Conservation (phyloP, 768 basidiomycete genomes). For the Paxillus involutus region DNA sequence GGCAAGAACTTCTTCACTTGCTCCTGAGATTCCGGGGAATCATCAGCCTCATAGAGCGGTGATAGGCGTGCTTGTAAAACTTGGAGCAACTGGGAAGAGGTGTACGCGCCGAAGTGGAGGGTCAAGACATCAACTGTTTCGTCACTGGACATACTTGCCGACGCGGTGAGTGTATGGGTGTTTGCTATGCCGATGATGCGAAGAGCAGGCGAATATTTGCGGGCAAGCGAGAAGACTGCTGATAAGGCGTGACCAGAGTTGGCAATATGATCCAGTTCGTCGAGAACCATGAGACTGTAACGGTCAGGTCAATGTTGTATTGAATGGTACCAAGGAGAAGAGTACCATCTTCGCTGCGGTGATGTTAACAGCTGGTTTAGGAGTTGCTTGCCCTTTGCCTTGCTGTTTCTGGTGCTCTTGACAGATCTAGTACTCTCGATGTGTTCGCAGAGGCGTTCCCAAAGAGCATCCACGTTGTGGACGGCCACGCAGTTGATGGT, state of each 20-base stretch:
- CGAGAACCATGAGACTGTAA: constrained; percentile 71
- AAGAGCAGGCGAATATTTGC: constrained; percentile 48
- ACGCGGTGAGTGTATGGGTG: constrained; percentile 77
- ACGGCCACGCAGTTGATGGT: constrained; percentile 83
- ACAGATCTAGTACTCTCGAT: constrained; percentile 37
- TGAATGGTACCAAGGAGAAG: not conserved
- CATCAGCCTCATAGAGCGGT: constrained; percentile 41
- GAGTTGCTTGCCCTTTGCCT: constrained; percentile 45
- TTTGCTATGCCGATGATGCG: constrained; percentile 87
- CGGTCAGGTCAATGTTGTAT: constrained; percentile 19
- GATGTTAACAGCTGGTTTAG: constrained; percentile 45
- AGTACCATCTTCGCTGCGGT: constrained; percentile 54
- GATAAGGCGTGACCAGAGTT: constrained; percentile 57
- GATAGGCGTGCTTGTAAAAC: constrained; percentile 68
- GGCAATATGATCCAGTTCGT: constrained; percentile 84
- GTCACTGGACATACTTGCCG: constrained; percentile 38
- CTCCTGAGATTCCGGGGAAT: constrained; percentile 11
- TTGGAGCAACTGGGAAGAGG: constrained; percentile 63
- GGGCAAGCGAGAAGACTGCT: constrained; percentile 68
- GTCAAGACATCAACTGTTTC: constrained; percentile 50
- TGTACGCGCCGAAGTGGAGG: constrained; percentile 81
- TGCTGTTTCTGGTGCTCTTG: constrained; percentile 40
- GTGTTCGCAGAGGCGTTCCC: constrained; percentile 66
- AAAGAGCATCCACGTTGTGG: constrained; percentile 63
- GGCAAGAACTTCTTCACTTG: constrained; percentile 59